Conservation (phyloP, 2,329 filamentous ascomycete genomes). For the Ambrosiella beaveri region DNA sequence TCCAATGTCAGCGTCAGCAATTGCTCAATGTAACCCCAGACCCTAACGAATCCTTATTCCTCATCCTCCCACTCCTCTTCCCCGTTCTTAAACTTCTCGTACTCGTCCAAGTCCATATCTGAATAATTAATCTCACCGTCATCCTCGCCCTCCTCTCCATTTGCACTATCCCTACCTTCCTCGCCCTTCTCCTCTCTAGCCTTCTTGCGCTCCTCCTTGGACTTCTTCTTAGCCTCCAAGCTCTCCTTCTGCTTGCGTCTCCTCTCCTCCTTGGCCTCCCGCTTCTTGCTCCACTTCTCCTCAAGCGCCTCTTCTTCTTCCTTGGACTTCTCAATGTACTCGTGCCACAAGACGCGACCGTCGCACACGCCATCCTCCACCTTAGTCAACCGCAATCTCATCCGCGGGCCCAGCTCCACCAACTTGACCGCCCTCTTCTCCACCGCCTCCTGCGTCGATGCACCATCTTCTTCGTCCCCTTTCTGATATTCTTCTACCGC, state of each 20-base stretch:
- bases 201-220: conserved; percentile 25
- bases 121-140: conserved; percentile 19
- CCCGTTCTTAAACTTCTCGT: conserved; percentile 19
- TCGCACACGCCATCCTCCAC: conserved; percentile 86
- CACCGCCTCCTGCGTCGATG: conserved; percentile 32
- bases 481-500: conserved; percentile 20
- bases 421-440: conserved; percentile 82
- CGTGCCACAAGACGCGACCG: conserved; percentile 94
- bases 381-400: conserved; percentile 80
- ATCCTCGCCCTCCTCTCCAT: conserved; percentile 19
- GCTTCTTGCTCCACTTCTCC: conserved; percentile 60
- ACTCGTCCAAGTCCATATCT: conserved; percentile 26
- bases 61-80: conserved; percentile 11
- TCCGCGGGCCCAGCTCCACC: conserved; percentile 76
- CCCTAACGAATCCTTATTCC: not conserved
- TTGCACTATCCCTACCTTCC: conserved; percentile 21
- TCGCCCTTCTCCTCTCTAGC: conserved; percentile 20
- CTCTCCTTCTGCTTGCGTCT: conserved; percentile 76
- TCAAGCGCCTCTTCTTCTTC: conserved; percentile 65
- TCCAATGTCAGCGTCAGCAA: too few species aligned
- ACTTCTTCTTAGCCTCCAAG: conserved; percentile 61
- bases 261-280: conserved; percentile 65
- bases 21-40: too few species aligned
- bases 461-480: not conserved
- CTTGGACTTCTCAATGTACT: conserved; percentile 72